Conservation (phyloP, 2,329 filamentous ascomycete species). For the Sporothrix variecibatus region DNA sequence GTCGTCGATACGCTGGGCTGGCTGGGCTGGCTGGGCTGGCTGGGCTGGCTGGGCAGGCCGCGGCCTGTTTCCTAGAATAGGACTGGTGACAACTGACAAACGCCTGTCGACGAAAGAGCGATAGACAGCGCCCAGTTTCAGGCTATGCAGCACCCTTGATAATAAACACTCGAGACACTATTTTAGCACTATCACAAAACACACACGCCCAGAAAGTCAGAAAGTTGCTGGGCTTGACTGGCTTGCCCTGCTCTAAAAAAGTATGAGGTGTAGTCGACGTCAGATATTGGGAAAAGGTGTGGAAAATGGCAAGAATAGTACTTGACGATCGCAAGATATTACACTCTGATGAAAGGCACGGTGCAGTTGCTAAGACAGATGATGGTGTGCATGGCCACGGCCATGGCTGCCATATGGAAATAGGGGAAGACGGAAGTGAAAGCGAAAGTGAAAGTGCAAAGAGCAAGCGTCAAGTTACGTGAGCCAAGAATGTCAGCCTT, state of each 20-base stretch:
- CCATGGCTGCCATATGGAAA: background rate
- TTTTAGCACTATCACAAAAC: background rate
- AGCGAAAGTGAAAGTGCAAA: background rate
- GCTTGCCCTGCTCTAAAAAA: too few relatives aligned
- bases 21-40: background rate
- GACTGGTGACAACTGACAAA: background rate
- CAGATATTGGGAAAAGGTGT: background rate
- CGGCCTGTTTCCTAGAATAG: constrained; percentile 13
- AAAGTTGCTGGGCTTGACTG: too few relatives aligned
- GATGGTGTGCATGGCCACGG: background rate
- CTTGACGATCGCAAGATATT: background rate
- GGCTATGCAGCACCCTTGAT: background rate
- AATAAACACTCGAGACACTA: background rate
- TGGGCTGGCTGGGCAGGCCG: background rate
- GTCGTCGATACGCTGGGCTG: background rate
- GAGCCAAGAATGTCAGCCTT: background rate
- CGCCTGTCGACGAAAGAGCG: background rate
- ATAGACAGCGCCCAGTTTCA: constrained; percentile 8
- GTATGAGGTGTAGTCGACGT: background rate
- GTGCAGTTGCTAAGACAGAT: background rate
- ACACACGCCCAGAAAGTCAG: background rate
- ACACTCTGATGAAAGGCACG: background rate
- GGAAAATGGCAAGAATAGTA: background rate
- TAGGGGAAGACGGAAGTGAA: background rate
- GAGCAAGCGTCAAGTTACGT: background rate